Conservation (phyloP, 495 filamentous ascomycete species). For the Bombardia bombarda region DNA sequence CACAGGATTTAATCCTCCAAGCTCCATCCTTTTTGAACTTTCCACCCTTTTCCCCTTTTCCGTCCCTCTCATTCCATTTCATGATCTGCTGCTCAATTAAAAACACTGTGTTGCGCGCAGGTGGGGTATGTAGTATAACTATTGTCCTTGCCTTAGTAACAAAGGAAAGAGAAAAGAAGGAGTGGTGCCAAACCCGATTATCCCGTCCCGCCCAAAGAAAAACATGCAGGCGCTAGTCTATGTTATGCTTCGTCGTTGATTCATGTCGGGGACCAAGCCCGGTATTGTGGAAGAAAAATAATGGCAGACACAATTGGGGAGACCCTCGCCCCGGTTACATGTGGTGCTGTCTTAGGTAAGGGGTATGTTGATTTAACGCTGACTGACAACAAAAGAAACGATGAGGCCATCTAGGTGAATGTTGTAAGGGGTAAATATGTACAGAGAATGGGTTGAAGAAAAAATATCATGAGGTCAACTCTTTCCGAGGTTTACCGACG, state of each 20-base stretch:
- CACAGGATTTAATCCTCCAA: neutral
- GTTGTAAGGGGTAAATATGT: neutral
- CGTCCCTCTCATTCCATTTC: neutral
- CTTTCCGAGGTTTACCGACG: slow-evolving; percentile 2
- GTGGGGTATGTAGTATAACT: neutral
- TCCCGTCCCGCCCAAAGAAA: too few species aligned
- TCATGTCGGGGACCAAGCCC: too few species aligned
- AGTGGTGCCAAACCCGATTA: too few species aligned
- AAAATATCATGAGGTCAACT: neutral
- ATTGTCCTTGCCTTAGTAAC: too few species aligned
- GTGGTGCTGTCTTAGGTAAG: neutral
- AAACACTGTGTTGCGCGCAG: too few species aligned
- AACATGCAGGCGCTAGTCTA: too few species aligned
- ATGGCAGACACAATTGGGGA: neutral
- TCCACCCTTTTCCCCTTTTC: neutral
- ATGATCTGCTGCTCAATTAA: too few species aligned
- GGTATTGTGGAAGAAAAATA: too few species aligned
- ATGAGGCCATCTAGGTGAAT: neutral
- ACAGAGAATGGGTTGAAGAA: neutral
- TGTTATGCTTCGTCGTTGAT: too few species aligned
- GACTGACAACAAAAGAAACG: neutral
- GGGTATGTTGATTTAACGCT: too few species aligned
- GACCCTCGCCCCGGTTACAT: neutral
- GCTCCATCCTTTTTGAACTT: neutral
- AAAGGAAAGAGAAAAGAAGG: too few species aligned